Conservation (phyloP, 306 rosid species). For the Alnus rubra region DNA sequence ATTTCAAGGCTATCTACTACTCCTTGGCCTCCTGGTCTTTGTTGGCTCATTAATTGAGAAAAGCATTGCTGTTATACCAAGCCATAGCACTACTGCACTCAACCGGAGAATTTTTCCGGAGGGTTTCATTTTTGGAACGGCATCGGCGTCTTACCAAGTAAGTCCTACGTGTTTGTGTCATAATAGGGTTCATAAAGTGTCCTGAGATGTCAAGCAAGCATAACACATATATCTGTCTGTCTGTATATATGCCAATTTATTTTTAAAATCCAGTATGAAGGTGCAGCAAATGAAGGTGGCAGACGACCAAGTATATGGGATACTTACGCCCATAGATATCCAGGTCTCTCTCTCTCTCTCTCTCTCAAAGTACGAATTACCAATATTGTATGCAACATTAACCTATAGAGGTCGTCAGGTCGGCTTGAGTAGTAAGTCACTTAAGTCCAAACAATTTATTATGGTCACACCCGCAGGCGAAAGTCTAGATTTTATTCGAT, state of each 20-base stretch:
- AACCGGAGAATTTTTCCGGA: neutral
- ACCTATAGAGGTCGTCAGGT: too few species aligned
- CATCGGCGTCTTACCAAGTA: neutral
- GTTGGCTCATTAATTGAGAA: neutral
- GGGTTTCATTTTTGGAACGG: neutral
- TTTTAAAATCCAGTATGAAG: neutral
- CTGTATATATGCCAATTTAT: neutral
- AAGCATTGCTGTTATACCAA: too few species aligned
- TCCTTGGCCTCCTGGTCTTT: neutral
- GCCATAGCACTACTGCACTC: neutral
- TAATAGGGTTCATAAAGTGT: neutral
- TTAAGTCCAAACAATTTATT: too few species aligned
- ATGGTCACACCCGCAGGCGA: too few species aligned
- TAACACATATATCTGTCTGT: too few species aligned
- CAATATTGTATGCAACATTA: too few species aligned
- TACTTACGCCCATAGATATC: neutral
- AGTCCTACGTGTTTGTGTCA: too few species aligned
- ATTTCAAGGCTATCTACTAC: neutral
- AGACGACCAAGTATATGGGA: neutral
- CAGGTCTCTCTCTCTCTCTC: neutral
- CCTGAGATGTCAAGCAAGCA: neutral
- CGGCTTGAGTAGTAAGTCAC: too few species aligned
- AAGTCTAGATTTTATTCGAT: too few species aligned
- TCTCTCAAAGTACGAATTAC: neutral
- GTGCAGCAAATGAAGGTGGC: slow-evolving; percentile 3